These are phyloP conservation scores for Penicillium canescens DNA, from an alignment of 495 filamentous ascomycete species.

Conservation along the genomic window DNA sequence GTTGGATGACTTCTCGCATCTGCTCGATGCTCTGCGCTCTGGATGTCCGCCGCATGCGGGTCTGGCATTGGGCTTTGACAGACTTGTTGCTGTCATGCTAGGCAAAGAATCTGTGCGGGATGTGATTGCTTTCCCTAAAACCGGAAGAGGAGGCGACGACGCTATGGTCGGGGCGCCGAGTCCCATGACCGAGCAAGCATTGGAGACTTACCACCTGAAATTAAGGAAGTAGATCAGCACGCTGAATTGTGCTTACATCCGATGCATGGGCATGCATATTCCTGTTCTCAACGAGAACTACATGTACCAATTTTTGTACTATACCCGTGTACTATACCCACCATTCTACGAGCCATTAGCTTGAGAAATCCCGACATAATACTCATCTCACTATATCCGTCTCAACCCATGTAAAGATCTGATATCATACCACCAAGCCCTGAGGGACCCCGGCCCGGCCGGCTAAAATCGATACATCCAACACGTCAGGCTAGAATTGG, in stretches of 20 bases:
- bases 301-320: neutral
- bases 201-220: conserved; percentile 66
- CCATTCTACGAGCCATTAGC: neutral
- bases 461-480: no score
- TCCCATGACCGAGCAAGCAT: conserved; percentile 58
- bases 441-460: no score
- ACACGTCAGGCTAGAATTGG: no score
- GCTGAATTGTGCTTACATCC: neutral
- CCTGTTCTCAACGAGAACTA: no score
- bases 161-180: conserved; percentile 74
- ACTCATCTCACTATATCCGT: neutral
- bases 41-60: conserved; percentile 98
- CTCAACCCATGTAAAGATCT: no score
- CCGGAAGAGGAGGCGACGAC: conserved; percentile 78
- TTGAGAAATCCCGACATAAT: neutral
- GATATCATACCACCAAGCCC: no score
- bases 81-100: conserved; percentile 78
- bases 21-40: conserved; percentile 76
- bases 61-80: conserved; percentile 89
- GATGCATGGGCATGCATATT: no score
- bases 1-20: conserved; percentile 75
- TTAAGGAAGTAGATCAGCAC: conserved; percentile 23
- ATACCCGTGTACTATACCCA: conserved; percentile 6
- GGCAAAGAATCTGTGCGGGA: conserved; percentile 76
- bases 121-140: conserved; percentile 97